These are phyloP conservation scores for Wickerhamomyces silvicola DNA, from an alignment of 805 yeast species.

Conservation along the genomic window DNA sequence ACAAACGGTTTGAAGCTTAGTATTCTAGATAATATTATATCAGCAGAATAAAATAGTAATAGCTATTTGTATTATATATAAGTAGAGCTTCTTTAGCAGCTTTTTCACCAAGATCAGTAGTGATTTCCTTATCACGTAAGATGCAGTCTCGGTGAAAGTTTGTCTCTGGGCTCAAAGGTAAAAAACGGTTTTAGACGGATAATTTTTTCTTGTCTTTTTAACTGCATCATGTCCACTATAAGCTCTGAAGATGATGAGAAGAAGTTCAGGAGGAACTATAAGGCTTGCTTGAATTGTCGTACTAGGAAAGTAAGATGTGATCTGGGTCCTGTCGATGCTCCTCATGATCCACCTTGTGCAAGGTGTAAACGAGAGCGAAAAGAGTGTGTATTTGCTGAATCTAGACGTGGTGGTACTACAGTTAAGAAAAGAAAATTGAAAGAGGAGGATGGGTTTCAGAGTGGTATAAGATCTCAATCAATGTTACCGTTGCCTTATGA, in stretches of 20 bases:
- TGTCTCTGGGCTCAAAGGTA: not conserved
- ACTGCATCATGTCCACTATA: not conserved
- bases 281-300: constrained; percentile 84
- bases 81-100: too few relatives aligned
- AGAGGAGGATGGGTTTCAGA: constrained; percentile 9
- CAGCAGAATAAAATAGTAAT: too few relatives aligned
- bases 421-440: constrained; percentile 17
- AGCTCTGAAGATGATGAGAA: constrained; percentile 8
- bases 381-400: constrained; percentile 68
- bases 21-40: too few relatives aligned
- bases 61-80: too few relatives aligned
- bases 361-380: constrained; percentile 78
- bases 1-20: too few relatives aligned
- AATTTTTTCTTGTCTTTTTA: too few relatives aligned
- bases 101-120: too few relatives aligned
- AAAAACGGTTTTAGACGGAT: constrained; percentile 1
- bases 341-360: constrained; percentile 76
- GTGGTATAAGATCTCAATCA: too few relatives aligned
- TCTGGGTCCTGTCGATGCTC: constrained; percentile 67
- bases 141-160: not conserved
- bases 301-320: constrained; percentile 83
- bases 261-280: constrained; percentile 57
- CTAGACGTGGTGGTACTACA: constrained; percentile 43
- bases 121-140: too few relatives aligned
- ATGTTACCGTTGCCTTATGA: too few relatives aligned